Evolutionary conservation across 805 yeast species (phyloP).

Genomic region (Cyberlindnera mississippiensis): DNA sequence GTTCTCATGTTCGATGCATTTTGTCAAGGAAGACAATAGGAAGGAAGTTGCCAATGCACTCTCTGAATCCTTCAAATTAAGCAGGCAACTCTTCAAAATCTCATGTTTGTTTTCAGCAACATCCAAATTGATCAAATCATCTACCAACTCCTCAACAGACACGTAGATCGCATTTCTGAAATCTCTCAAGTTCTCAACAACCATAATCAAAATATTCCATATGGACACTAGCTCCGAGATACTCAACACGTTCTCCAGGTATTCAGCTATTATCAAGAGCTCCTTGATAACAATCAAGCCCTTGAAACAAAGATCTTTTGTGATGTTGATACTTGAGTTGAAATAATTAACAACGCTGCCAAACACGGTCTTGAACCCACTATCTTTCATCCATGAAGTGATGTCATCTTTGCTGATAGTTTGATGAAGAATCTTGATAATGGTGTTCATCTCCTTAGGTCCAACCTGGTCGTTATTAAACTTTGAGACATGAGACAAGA

Average conservation of each 20-base stretch:
- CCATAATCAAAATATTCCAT: slow-evolving; percentile 23
- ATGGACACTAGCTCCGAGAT: slow-evolving; percentile 10
- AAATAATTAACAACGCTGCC: slow-evolving; percentile 19
- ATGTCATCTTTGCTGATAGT: slow-evolving; percentile 11
- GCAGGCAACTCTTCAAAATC: slow-evolving; percentile 17
- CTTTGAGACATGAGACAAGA: slow-evolving; percentile 7
- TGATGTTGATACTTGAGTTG: slow-evolving; percentile 21
- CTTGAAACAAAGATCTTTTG: slow-evolving; percentile 24
- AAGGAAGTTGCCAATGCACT: slow-evolving; percentile 15
- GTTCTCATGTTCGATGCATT: slow-evolving; percentile 19
- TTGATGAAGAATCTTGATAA: slow-evolving; percentile 20
- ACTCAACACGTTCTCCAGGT: slow-evolving; percentile 9
- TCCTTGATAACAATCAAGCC: slow-evolving; percentile 26
- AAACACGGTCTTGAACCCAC: slow-evolving; percentile 18
- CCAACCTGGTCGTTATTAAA: slow-evolving; percentile 17
- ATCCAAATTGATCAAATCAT: slow-evolving; percentile 17
- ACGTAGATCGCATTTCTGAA: slow-evolving; percentile 23
- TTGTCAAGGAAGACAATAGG: slow-evolving; percentile 18
- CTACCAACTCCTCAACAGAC: slow-evolving; percentile 26
- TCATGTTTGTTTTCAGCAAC: slow-evolving; percentile 4
- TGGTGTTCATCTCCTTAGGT: slow-evolving; percentile 13
- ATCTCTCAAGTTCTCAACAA: slow-evolving; percentile 24
- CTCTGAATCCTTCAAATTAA: slow-evolving; percentile 10
- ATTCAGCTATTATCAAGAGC: slow-evolving; percentile 19
- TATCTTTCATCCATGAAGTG: slow-evolving; percentile 18